Conservation (phyloP, 805 yeast species). For the Candida loeiensis region DNA sequence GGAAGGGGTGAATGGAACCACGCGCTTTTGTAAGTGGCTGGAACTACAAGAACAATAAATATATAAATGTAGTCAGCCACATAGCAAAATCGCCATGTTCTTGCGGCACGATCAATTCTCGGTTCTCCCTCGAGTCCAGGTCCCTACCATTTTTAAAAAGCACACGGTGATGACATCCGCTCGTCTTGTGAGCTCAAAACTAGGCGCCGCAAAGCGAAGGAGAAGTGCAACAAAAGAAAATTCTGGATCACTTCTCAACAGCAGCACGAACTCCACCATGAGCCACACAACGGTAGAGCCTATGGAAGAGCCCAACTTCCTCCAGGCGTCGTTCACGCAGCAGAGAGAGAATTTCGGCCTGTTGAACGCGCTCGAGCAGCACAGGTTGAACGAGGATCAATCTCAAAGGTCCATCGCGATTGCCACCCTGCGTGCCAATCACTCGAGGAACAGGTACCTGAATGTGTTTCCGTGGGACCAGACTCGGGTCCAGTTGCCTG, state of each 20-base stretch:
- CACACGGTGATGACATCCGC: not conserved
- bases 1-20: slow-evolving; percentile 3
- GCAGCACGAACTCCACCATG: slow-evolving; percentile 3
- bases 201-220: slow-evolving; percentile 5
- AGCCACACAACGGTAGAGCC: slow-evolving; percentile 1
- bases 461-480: slow-evolving; percentile 42
- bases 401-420: slow-evolving; percentile 9
- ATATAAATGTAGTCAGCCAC: not conserved
- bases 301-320: slow-evolving; percentile 11
- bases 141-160: slow-evolving; percentile 4
- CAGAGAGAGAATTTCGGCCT: slow-evolving; percentile 13
- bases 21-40: not conserved
- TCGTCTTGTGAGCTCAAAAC: slow-evolving; percentile 6
- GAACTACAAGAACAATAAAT: not conserved
- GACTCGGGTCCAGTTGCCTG: slow-evolving; percentile 31
- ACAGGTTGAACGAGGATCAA: slow-evolving; percentile 2
- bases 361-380: slow-evolving; percentile 11
- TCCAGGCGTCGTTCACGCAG: slow-evolving; percentile 7
- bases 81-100: not conserved
- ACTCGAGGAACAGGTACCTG: slow-evolving; percentile 30
- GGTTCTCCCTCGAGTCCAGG: slow-evolving; percentile 5
- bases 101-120: slow-evolving; percentile 3
- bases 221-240: slow-evolving; percentile 8
- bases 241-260: slow-evolving; percentile 1
- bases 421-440: slow-evolving; percentile 7